Conservation (phyloP, 495 filamentous ascomycete genomes). For the Daldinia concentrica region DNA sequence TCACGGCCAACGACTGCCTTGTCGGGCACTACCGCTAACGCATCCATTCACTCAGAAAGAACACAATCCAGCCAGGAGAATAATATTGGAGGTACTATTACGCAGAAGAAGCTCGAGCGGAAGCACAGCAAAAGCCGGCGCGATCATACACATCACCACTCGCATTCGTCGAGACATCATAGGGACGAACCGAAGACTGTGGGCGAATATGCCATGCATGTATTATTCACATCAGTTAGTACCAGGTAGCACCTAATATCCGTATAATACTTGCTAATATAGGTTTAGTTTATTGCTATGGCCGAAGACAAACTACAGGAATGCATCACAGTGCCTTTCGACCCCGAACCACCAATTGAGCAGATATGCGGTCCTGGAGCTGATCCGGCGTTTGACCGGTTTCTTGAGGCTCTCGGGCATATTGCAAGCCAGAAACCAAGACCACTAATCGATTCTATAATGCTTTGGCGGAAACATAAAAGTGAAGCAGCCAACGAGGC, state of each 20-base stretch:
- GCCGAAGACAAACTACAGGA: slow-evolving; percentile 93
- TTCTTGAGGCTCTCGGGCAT: slow-evolving; percentile 90
- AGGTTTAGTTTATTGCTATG: slow-evolving; percentile 71
- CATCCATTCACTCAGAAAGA: slow-evolving; percentile 49
- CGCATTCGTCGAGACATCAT: slow-evolving; percentile 80
- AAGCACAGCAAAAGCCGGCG: slow-evolving; percentile 73
- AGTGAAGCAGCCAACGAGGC: slow-evolving; percentile 81
- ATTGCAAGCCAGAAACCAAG: slow-evolving; percentile 94
- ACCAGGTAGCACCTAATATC: not conserved
- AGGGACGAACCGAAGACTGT: slow-evolving; percentile 84
- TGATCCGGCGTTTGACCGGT: slow-evolving; percentile 92
- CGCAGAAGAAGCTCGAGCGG: slow-evolving; percentile 65
- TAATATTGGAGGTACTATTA: slow-evolving; percentile 31
- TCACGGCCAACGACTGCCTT: slow-evolving; percentile 54
- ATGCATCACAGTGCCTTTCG: slow-evolving; percentile 76
- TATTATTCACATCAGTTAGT: slow-evolving; percentile 89
- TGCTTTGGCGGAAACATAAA: slow-evolving; percentile 96
- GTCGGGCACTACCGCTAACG: slow-evolving; percentile 53
- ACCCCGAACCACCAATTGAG: slow-evolving; percentile 83
- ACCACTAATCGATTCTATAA: slow-evolving; percentile 94
- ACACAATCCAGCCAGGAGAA: slow-evolving; percentile 45
- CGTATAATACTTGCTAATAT: slow-evolving; percentile 37
- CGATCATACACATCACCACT: slow-evolving; percentile 80
- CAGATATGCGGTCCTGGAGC: slow-evolving; percentile 87
- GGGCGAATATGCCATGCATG: slow-evolving; percentile 95